Evolutionary conservation across 495 filamentous ascomycete genomes (phyloP), one percentile per base, ranked within the genome.

Genomic region (Podospora pseudocomata): DNA sequence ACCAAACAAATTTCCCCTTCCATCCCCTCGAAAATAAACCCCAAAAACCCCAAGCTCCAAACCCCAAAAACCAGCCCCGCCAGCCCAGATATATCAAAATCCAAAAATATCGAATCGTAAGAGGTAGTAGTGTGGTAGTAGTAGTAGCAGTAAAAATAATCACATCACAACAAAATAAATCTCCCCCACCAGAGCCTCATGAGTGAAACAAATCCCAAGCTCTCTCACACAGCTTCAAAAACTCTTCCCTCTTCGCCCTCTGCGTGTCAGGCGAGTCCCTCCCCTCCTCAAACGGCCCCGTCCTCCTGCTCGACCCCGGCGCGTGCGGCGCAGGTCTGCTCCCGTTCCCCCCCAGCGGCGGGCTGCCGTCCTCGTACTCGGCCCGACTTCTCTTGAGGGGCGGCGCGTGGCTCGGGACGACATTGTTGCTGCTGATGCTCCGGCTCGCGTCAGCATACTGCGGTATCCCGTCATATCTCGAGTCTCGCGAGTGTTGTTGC

Each of bases 201-300:
- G 93, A 97, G 82, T 98, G 95, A 77, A 99, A 96, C 64, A 99
- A 75, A 81, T 99, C 95, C 95, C 95, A 99, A 27, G 94, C 94
- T 73, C 92, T 83, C 63, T 90, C 87, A 74, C 95, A 99, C 56
- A 98, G 79, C 60, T 85, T 81, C 70, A 99, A 79, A 75, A 99
- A 99, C 74, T 99, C 94, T 59, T 97, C 94, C 77, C 94, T 92
- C 88, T 99, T 99, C 77, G 86, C 88, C 66, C 86, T 82, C 74
- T 93, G 87, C n/a, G 87, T 90, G 67, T 93, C 92, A 4, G 93
- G 92, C 60, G 91, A 92, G 70, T 95, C 91, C 60, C 92, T 81
- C 9, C 89, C 90, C 53, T 87, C 87, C 56, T 92, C 91, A 68
- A 94, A 93, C 2, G 90, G 90, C 11, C 90, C 90, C 57, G 83